These are phyloP conservation scores for Exophiala alcalophila DNA, from an alignment of 2,329 filamentous ascomycete species.

Conservation along the genomic window DNA sequence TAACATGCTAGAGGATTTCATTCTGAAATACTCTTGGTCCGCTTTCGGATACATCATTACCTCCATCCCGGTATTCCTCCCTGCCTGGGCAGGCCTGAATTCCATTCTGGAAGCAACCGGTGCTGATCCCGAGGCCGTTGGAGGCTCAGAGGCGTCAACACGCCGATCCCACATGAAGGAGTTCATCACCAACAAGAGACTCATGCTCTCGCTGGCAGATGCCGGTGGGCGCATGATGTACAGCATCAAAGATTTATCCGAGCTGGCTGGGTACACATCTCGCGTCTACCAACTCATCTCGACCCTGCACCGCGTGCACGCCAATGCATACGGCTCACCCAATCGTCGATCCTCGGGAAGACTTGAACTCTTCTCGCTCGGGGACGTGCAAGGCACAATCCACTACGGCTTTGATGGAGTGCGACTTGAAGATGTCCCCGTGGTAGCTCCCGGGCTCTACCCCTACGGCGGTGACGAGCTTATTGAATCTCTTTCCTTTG, in stretches of 20 bases:
- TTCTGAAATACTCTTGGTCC: constrained; percentile 98
- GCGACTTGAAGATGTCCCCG: constrained; percentile 84
- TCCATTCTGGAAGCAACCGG: constrained; percentile 59
- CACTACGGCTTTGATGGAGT: constrained; percentile 95
- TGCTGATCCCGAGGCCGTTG: constrained; percentile 26
- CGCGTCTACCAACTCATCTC: constrained; percentile 94
- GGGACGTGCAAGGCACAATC: constrained; percentile 88
- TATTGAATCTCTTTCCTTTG: constrained; percentile 81
- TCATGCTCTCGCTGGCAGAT: constrained; percentile 96
- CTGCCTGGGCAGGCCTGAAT: constrained; percentile 84
- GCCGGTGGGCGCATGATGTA: constrained; percentile 99
- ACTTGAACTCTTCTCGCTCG: constrained; percentile 80
- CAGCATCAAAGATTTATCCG: constrained; percentile 95
- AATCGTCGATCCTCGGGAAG: constrained; percentile 45
- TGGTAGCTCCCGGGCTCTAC: constrained; percentile 84
- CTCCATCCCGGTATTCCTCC: constrained; percentile 88
- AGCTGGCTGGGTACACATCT: constrained; percentile 92
- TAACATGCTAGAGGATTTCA: constrained; percentile 98
- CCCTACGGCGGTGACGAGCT: constrained; percentile 90
- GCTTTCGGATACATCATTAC: constrained; percentile 94
- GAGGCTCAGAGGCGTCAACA: constrained; percentile 53
- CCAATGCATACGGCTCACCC: constrained; percentile 75
- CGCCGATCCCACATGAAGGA: constrained; percentile 92
- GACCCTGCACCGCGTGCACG: constrained; percentile 89
- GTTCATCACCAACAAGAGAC: constrained; percentile 97